Conservation (phyloP, 371 early-diverging fungal species). For the Mortierella sp. region DNA sequence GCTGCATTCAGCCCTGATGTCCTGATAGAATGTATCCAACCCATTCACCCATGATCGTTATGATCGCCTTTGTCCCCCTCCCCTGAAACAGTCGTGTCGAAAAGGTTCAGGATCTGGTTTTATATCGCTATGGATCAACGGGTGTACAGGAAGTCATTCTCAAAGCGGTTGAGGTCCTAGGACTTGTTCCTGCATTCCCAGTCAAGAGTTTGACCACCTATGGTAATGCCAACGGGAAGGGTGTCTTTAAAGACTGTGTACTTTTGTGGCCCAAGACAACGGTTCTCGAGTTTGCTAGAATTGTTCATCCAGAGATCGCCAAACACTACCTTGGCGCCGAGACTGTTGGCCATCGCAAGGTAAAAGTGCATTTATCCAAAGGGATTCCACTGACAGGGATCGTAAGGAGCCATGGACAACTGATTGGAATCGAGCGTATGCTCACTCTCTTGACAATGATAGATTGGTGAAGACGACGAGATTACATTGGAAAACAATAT, state of each 20-base stretch:
- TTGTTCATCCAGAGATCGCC: conserved; percentile 73
- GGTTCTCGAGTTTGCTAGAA: conserved; percentile 76
- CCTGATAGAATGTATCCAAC: neutral
- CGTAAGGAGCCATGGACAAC: neutral
- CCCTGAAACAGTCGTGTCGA: conserved; percentile 64
- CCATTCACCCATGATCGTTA: neutral
- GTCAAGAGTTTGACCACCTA: conserved; percentile 80
- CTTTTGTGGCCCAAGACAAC: conserved; percentile 76
- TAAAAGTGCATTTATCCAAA: conserved; percentile 42
- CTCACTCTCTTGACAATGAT: neutral
- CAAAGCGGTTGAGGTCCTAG: conserved; percentile 69
- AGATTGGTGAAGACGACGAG: conserved; percentile 71
- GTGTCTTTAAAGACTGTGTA: conserved; percentile 78
- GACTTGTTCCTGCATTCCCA: conserved; percentile 77
- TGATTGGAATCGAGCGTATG: neutral
- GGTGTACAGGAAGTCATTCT: conserved; percentile 76
- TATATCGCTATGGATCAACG: conserved; percentile 83
- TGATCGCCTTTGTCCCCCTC: neutral
- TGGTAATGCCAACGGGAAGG: conserved; percentile 57
- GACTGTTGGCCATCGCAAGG: conserved; percentile 76
- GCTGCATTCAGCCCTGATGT: neutral
- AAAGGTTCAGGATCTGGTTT: conserved; percentile 81
- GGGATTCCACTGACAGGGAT: too few relatives aligned
- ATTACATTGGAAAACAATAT: conserved; percentile 68
- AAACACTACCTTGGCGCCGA: conserved; percentile 76